Evolutionary conservation across 495 filamentous ascomycete species (phyloP).

Genomic region (Penicillium angulare): DNA sequence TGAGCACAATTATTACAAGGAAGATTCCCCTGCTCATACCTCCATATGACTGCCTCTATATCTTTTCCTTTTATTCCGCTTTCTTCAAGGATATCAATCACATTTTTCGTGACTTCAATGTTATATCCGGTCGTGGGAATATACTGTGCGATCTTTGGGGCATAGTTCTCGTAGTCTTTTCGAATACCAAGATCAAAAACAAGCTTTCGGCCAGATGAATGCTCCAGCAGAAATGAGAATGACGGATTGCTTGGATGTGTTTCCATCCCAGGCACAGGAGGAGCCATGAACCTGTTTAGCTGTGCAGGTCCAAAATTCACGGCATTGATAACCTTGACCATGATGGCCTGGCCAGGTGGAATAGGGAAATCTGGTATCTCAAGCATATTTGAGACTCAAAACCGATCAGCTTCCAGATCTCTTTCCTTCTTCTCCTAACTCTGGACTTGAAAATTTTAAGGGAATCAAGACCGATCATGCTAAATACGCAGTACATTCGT

Average conservation of each 20-base stretch:
- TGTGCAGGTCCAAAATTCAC: constrained; percentile 22
- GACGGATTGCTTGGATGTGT: constrained; percentile 15
- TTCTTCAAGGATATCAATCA: constrained; percentile 8
- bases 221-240: constrained; percentile 21
- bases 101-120: neutral
- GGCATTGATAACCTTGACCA: constrained; percentile 18
- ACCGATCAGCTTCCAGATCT: no score
- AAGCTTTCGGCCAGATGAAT: constrained; percentile 15
- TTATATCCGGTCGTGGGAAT: neutral
- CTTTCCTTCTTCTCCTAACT: no score
- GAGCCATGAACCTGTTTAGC: constrained; percentile 21
- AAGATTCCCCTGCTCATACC: neutral
- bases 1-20: neutral
- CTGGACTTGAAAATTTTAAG: no score
- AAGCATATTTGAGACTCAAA: no score
- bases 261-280: constrained; percentile 18
- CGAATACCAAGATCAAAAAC: constrained; percentile 12
- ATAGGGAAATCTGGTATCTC: constrained; percentile 36
- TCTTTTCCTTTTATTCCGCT: neutral
- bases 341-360: constrained; percentile 26
- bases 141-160: neutral
- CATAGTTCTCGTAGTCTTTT: constrained; percentile 5
- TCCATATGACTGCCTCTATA: constrained; percentile 5
- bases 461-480: no score
- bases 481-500: no score